Conservation (phyloP, 2,329 filamentous ascomycete species). For the Penicillium digitatum region DNA sequence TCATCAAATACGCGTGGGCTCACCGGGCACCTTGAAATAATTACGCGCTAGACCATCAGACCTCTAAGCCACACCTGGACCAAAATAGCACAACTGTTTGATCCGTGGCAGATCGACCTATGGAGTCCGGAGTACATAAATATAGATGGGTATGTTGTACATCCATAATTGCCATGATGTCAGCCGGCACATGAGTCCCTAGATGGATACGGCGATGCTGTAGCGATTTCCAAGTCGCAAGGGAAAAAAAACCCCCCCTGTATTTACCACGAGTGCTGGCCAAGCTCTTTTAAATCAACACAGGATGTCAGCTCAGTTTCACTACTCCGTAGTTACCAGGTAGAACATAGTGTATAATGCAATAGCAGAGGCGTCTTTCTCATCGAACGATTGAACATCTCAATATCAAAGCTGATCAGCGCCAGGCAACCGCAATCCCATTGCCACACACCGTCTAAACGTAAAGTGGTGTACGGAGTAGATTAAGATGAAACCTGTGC, state of each 20-base stretch:
- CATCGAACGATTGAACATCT: neutral
- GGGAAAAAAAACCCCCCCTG: no score
- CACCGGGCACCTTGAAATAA: neutral
- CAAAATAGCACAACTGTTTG: neutral
- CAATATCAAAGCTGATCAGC: neutral
- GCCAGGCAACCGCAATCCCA: neutral
- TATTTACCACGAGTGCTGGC: neutral
- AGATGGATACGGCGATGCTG: neutral
- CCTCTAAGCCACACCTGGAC: neutral
- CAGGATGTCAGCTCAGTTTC: neutral
- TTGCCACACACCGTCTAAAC: neutral
- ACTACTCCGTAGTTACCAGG: no score
- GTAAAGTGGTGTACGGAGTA: neutral
- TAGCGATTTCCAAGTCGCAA: neutral
- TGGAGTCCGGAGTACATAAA: no score
- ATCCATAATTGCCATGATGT: neutral
- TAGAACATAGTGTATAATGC: neutral
- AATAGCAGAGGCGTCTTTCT: neutral
- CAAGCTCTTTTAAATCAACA: neutral
- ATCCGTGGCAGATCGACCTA: neutral
- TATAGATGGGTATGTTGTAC: no score
- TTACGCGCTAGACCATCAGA: neutral
- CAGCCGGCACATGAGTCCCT: neutral
- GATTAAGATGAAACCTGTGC: neutral
- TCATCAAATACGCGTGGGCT: neutral